phyloP scores from a whole-genome alignment of 495 filamentous ascomycete genomes.

The Chaetomium cochliodes region DNA sequence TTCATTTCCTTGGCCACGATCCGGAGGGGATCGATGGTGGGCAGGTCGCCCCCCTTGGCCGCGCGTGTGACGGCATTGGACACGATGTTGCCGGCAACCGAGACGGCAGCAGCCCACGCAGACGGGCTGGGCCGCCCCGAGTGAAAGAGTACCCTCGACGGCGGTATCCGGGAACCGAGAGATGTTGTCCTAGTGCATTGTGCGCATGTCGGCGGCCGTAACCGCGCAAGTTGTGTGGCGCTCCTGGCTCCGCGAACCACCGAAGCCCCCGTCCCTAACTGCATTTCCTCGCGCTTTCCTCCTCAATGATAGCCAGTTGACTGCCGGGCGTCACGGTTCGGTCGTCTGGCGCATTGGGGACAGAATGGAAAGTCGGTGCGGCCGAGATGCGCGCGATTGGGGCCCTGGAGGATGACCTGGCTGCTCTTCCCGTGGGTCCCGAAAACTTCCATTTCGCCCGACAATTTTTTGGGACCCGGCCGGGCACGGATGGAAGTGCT shows the following conservation, averaged over 20 bases:
- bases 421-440: constrained; percentile 24
- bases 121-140: constrained; percentile 40
- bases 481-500: neutral
- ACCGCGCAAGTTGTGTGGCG: constrained; percentile 21
- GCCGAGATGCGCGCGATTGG: constrained; percentile 12
- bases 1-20: constrained; percentile 95
- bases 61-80: constrained; percentile 62
- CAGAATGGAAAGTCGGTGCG: constrained; percentile 5
- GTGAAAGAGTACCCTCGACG: constrained; percentile 41
- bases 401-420: neutral
- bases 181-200: constrained; percentile 38
- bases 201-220: constrained; percentile 34
- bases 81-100: constrained; percentile 75
- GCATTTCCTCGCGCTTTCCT: constrained; percentile 36
- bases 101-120: constrained; percentile 61
- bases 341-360: constrained; percentile 27
- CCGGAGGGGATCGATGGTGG: constrained; percentile 66
- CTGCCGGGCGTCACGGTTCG: constrained; percentile 23
- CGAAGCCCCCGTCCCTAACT: constrained; percentile 43
- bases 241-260: constrained; percentile 36
- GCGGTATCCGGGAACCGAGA: constrained; percentile 37
- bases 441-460: constrained; percentile 32
- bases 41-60: constrained; percentile 54
- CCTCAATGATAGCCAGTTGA: constrained; percentile 33
- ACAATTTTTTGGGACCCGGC: constrained; percentile 23